Percentiles rank a stretch among this genome's conserved stretches.
Evolutionary conservation across 805 yeast species (phyloP).

Genomic region (Metschnikowia similis): DNA sequence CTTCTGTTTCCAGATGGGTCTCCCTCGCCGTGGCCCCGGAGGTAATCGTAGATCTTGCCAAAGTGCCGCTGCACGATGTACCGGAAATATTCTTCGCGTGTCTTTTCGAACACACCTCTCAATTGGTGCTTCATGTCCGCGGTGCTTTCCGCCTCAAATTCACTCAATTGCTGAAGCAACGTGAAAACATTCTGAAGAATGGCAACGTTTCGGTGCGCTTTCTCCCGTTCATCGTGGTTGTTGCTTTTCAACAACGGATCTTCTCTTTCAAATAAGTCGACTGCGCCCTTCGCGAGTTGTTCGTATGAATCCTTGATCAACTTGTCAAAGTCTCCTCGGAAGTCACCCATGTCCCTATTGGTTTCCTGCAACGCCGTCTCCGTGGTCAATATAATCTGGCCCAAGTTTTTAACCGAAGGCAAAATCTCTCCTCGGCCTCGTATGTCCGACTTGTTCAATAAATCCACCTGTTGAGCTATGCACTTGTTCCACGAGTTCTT

Average conservation of each 20-base stretch:
- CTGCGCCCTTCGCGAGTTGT: slow-evolving; percentile 30
- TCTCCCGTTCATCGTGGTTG: slow-evolving; percentile 42
- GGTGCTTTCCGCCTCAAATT: slow-evolving; percentile 21
- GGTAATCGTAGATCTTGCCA: slow-evolving; percentile 65
- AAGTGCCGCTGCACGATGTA: slow-evolving; percentile 43
- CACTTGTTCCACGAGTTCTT: slow-evolving; percentile 55
- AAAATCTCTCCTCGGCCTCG: slow-evolving; percentile 35
- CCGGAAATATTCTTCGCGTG: slow-evolving; percentile 31
- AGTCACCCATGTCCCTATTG: slow-evolving; percentile 9
- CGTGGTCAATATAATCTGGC: slow-evolving; percentile 27
- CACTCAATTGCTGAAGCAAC: slow-evolving; percentile 30
- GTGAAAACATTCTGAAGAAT: slow-evolving; percentile 37
- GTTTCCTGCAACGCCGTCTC: slow-evolving; percentile 31
- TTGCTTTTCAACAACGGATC: slow-evolving; percentile 42
- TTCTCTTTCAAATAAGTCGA: slow-evolving; percentile 34
- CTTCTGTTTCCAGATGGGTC: slow-evolving; percentile 52
- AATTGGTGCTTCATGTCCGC: slow-evolving; percentile 23
- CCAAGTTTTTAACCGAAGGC: slow-evolving; percentile 30
- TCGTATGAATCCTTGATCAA: slow-evolving; percentile 29
- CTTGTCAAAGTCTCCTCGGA: slow-evolving; percentile 17
- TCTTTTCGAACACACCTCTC: slow-evolving; percentile 24
- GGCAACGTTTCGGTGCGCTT: slow-evolving; percentile 37
- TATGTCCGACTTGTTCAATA: slow-evolving; percentile 31
- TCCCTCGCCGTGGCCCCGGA: slow-evolving; percentile 56
- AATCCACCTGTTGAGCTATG: slow-evolving; percentile 49